Conservation (phyloP, 2,329 filamentous ascomycete genomes). For the Raffaelea ambrosiae region DNA sequence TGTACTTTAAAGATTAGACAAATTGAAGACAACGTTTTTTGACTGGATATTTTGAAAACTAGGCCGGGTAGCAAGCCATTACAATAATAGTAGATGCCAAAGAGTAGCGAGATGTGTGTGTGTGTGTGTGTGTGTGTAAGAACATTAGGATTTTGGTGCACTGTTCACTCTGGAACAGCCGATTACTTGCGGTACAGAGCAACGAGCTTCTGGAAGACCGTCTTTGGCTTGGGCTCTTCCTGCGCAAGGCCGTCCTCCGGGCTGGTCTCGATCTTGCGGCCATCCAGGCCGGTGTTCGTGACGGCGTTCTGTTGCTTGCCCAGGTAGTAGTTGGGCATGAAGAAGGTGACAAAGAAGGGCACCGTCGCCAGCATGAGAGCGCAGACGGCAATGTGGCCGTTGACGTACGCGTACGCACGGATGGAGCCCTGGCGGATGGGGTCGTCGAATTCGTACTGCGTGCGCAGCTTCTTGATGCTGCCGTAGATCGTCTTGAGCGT, state of each 20-base stretch:
- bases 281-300: constrained; percentile 13
- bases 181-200: constrained; percentile 1
- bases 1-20: too few species aligned
- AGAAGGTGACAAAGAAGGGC: constrained; percentile 25
- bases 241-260: neutral
- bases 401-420: constrained; percentile 36
- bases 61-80: too few species aligned
- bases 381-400: constrained; percentile 21
- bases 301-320: constrained; percentile 16
- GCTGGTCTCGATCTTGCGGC: neutral
- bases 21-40: too few species aligned
- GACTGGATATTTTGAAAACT: too few species aligned
- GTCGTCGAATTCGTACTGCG: constrained; percentile 42
- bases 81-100: too few species aligned
- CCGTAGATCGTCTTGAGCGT: constrained; percentile 39
- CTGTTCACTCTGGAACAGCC: too few species aligned
- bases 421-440: constrained; percentile 52
- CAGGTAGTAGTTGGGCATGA: constrained; percentile 29
- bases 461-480: constrained; percentile 36
- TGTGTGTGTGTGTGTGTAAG: too few species aligned
- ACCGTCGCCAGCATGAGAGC: constrained; percentile 22
- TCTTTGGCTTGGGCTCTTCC: neutral
- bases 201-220: neutral
- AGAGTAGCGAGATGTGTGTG: too few species aligned
- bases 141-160: too few species aligned